Percentiles rank a stretch among this genome's conserved stretches.
phyloP scores from a whole-genome alignment of 2,329 filamentous ascomycete species.

The Aspergillus calidoustus region DNA sequence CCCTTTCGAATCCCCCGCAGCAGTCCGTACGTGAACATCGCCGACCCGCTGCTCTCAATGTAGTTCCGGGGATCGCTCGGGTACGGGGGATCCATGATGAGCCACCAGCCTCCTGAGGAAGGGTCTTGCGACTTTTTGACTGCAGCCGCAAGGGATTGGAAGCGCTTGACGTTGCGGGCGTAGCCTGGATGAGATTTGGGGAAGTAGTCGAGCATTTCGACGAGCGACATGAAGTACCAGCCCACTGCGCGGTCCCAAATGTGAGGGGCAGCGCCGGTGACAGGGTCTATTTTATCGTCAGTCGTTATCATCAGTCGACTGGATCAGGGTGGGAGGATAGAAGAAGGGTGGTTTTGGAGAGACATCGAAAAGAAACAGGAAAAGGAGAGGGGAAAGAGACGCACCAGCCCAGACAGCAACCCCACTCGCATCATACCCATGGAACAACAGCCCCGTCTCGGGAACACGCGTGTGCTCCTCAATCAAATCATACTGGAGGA shows the following conservation, averaged over 20 bases:
- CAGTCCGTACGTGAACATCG: constrained; percentile 24
- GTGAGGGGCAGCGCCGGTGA: constrained; percentile 18
- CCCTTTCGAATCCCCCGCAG: constrained; percentile 20
- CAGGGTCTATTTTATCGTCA: constrained; percentile 13
- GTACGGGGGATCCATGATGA: constrained; percentile 21
- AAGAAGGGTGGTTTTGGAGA: no score
- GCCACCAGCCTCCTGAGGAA: constrained; percentile 21
- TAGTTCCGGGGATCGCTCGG: constrained; percentile 21
- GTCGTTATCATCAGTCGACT: neutral
- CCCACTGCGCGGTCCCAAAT: constrained; percentile 23
- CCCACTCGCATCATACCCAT: constrained; percentile 20
- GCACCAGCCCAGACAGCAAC: constrained; percentile 24
- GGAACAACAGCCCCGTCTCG: constrained; percentile 14
- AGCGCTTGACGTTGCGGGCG: constrained; percentile 16
- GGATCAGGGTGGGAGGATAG: no score
- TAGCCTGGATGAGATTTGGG: constrained; percentile 17
- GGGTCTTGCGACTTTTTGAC: constrained; percentile 18
- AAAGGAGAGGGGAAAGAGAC: neutral
- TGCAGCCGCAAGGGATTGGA: constrained; percentile 19
- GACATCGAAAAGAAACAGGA: no score
- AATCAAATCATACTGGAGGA: constrained; percentile 23
- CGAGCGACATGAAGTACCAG: constrained; percentile 25
- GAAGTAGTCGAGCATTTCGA: constrained; percentile 22
- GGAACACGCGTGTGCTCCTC: constrained; percentile 17
- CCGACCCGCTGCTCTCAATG: constrained; percentile 24